Evolutionary conservation across 2,329 filamentous ascomycete species (phyloP).

Genomic region (Graphilbum ipis-grandicollis): DNA sequence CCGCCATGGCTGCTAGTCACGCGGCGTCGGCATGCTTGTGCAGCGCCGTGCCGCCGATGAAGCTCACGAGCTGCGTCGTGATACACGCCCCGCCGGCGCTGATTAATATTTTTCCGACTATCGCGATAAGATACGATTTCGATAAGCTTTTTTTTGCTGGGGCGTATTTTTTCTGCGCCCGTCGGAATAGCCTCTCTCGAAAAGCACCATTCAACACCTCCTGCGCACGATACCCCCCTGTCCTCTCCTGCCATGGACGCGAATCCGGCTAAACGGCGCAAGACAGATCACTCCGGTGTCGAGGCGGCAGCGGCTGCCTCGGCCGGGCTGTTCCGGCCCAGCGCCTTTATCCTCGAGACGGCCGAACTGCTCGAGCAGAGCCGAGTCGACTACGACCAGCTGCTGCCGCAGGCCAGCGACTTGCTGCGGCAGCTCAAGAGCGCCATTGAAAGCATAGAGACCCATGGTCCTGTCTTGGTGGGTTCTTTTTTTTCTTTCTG

Average conservation of each 20-base stretch:
- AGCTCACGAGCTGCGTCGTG: too few species aligned
- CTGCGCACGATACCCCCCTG: too few species aligned
- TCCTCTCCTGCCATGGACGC: conserved; percentile 12
- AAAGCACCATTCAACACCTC: too few species aligned
- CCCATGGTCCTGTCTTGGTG: conserved; percentile 33
- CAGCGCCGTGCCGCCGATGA: too few species aligned
- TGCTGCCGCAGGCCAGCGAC: conserved; percentile 29
- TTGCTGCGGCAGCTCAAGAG: conserved; percentile 34
- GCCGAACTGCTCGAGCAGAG: conserved; percentile 40
- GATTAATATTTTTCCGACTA: background rate
- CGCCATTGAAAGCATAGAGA: conserved; percentile 30
- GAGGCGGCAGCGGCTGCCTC: conserved; percentile 11
- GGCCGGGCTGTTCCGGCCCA: conserved; percentile 19
- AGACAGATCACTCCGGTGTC: conserved; percentile 13
- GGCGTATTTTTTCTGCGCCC: too few species aligned
- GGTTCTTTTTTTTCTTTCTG: conserved; percentile 12
- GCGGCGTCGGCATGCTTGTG: too few species aligned
- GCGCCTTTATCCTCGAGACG: conserved; percentile 40
- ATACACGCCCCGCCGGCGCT: background rate
- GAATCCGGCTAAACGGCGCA: conserved; percentile 17
- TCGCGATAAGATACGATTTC: background rate
- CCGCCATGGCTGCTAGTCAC: conserved; percentile 7
- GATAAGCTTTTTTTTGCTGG: background rate
- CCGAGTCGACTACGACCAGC: conserved; percentile 31
- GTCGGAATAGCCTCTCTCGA: too few species aligned